Evolutionary conservation across 148 eudicot genomes (phyloP).

Genomic region (Silene uniflora): DNA sequence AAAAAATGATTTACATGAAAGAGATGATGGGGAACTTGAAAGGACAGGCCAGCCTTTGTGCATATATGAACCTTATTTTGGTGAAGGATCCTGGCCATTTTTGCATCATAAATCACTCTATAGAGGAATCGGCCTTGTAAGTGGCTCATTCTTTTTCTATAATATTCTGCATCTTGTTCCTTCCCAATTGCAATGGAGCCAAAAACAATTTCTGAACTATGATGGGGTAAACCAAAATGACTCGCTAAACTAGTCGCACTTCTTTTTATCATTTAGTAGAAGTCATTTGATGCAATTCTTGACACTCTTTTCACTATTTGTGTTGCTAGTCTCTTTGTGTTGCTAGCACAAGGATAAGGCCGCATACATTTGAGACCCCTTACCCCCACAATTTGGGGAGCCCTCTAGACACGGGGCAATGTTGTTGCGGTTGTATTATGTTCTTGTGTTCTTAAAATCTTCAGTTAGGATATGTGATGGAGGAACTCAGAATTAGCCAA

Average conservation of each 20-base stretch:
- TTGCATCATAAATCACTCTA: slow-evolving; percentile 74
- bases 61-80: slow-evolving; percentile 85
- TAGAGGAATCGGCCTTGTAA: slow-evolving; percentile 86
- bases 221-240: too few relatives aligned
- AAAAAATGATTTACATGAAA: slow-evolving; percentile 72
- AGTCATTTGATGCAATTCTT: too few relatives aligned
- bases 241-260: too few relatives aligned
- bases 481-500: background rate
- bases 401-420: too few relatives aligned
- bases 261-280: too few relatives aligned
- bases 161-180: background rate
- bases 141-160: slow-evolving; percentile 14
- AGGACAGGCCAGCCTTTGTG: slow-evolving; percentile 92
- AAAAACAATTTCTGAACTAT: background rate
- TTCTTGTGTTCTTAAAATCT: background rate
- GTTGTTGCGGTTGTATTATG: too few relatives aligned
- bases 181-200: background rate
- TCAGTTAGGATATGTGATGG: background rate
- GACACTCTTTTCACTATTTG: too few relatives aligned
- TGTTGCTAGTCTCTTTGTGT: too few relatives aligned
- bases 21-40: slow-evolving; percentile 94
- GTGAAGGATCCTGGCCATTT: slow-evolving; percentile 93
- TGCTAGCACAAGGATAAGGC: too few relatives aligned
- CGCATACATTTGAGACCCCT: too few relatives aligned
- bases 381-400: too few relatives aligned